phyloP scores from a whole-genome alignment of 2,329 filamentous ascomycete species.

The Aphanoascus verrucosus region DNA sequence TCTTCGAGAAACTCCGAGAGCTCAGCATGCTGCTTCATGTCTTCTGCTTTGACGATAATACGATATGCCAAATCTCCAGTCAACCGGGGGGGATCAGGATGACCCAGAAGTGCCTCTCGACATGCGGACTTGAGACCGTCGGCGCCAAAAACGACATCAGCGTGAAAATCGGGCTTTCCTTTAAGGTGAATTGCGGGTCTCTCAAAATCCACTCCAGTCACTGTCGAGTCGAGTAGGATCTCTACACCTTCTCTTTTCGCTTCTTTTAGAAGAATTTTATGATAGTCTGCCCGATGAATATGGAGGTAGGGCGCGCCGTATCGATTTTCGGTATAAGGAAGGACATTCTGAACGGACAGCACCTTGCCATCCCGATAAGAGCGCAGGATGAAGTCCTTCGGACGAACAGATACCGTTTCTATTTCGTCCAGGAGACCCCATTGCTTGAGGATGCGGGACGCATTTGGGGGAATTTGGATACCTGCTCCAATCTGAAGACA shows the following conservation, averaged over 20 bases:
- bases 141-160: constrained; percentile 41
- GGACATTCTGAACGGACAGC: constrained; percentile 21
- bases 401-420: constrained; percentile 22
- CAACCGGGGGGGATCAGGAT: constrained; percentile 36
- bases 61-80: constrained; percentile 50
- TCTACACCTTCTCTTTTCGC: constrained; percentile 33
- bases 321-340: constrained; percentile 21
- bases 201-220: constrained; percentile 22
- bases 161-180: constrained; percentile 23
- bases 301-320: constrained; percentile 37
- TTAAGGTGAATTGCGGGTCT: constrained; percentile 23
- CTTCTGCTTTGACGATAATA: constrained; percentile 39
- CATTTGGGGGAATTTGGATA: constrained; percentile 28
- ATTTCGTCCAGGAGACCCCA: constrained; percentile 23
- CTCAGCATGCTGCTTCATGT: constrained; percentile 41
- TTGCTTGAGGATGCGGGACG: constrained; percentile 22
- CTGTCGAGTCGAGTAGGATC: constrained; percentile 21
- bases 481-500: constrained; percentile 24
- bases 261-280: constrained; percentile 34
- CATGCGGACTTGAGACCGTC: constrained; percentile 40
- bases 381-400: constrained; percentile 23
- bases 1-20: constrained; percentile 37
- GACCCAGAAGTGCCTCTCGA: constrained; percentile 38
- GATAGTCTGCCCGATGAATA: constrained; percentile 43
- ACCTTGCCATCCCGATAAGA: constrained; percentile 25